Base-by-base conservation (phyloP, 371 early-diverging fungal species). In the Mucor piriformis region DNA sequence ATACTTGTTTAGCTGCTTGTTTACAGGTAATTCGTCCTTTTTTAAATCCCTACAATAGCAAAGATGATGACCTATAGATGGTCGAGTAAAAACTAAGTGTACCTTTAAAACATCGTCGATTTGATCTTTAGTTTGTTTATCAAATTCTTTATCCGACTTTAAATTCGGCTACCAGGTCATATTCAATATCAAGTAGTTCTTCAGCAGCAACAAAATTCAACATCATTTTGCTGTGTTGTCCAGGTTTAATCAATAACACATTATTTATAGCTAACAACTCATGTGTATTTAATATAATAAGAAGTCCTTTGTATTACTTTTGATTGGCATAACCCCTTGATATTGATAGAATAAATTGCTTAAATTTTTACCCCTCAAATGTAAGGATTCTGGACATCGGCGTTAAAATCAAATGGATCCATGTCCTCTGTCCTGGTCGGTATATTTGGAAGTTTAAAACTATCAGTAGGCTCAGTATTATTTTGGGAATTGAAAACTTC, bases 141-240 rank as follows among this genome's bases (percentile, higher is more conserved):
- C 25, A 6, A 47, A 47, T 8, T 27, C 47, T 12, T 3, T 24
- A 25, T 47, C 47, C n/a, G n/a, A n/a, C n/a, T n/a, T n/a, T n/a
- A n/a, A n/a, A n/a, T 47, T 47, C 25, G 13, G 25, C 25, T 47
- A 3, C 11, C 10, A 47, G 25, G 6, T 24, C 25, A 25, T 11
- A 13, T 5, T 25, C 15, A 21, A 11, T 47, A 21, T 25, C n/a
- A n/a, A n/a, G n/a, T n/a, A n/a, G n/a, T n/a, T n/a, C n/a, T n/a
- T n/a, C n/a, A n/a, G n/a, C n/a, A n/a, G 47, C 8, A 27, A 47
- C 23, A 47, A 24, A 25, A 4, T 47, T 24, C 6, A 13, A 1
- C 25, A 47, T 10, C 47, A 47, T 47, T 3, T 47, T 24, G 10
- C 47, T 47, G 11, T 47, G 47, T 47, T 47, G 47, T 47, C 47